These are phyloP conservation scores for Neofusicoccum ribis DNA, from an alignment of 2,329 filamentous ascomycete genomes.

Conservation along the genomic window DNA sequence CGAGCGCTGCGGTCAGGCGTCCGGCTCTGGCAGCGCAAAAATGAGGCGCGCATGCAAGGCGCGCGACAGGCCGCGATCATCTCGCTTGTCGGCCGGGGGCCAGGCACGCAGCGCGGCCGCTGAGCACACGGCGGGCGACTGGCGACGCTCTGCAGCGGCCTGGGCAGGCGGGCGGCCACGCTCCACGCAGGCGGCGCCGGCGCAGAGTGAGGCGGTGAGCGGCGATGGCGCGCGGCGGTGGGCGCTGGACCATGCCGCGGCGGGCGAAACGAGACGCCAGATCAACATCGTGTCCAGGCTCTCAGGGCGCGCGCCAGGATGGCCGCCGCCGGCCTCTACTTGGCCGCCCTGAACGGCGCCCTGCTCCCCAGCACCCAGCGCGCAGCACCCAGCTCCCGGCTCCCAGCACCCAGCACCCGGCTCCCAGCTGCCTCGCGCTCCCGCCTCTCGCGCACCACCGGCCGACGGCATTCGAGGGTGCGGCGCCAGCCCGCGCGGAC, in stretches of 20 bases:
- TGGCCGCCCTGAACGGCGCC: conserved; percentile 11
- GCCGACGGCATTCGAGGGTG: conserved; percentile 10
- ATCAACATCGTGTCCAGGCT: conserved; percentile 15
- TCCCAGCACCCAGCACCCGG: not conserved
- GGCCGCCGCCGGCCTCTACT: not conserved
- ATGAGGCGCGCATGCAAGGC: conserved; percentile 17
- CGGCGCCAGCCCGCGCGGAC: not conserved
- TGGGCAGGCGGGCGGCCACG: too few relatives aligned
- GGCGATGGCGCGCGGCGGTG: not conserved
- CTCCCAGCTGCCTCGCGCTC: not conserved
- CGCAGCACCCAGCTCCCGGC: not conserved
- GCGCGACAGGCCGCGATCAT: conserved; percentile 12
- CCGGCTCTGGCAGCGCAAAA: conserved; percentile 9
- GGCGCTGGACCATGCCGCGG: not conserved
- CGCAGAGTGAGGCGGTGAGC: conserved; percentile 14
- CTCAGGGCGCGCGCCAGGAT: conserved; percentile 12
- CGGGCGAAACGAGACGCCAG: conserved; percentile 5
- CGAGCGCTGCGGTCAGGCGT: conserved; percentile 2
- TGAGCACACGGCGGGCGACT: not conserved
- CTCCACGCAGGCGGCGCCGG: too few relatives aligned
- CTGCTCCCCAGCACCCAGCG: not conserved
- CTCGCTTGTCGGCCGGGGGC: conserved; percentile 1
- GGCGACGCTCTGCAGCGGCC: not conserved
- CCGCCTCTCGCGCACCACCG: not conserved
- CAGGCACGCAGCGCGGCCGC: conserved; percentile 8